Conservation (phyloP, 257 asterid species). For the Solanum bulbocastanum region DNA sequence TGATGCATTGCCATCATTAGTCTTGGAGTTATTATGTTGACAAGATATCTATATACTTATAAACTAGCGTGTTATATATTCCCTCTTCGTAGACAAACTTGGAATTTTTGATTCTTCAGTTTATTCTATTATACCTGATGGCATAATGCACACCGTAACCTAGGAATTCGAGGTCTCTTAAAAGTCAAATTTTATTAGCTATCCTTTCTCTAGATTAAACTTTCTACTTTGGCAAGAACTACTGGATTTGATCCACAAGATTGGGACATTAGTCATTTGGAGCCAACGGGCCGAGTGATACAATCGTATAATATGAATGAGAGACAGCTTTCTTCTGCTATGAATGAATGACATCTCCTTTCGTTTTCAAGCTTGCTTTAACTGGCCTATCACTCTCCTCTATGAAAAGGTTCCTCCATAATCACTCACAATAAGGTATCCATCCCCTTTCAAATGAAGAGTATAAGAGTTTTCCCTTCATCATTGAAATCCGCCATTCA, state of each 20-base stretch:
- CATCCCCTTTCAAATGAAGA: neutral
- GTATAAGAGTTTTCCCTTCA: neutral
- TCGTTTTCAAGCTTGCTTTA: neutral
- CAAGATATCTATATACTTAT: neutral
- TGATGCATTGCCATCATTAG: neutral
- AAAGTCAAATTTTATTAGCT: neutral
- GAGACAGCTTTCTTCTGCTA: neutral
- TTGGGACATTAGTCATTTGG: neutral
- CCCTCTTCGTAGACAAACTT: neutral
- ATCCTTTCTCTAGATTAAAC: neutral
- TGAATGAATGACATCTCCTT: neutral
- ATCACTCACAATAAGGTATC: neutral
- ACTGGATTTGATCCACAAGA: neutral
- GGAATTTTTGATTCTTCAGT: neutral
- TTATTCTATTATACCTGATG: neutral
- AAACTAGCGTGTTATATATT: neutral
- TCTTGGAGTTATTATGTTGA: neutral
- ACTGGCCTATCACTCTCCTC: neutral
- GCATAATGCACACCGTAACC: neutral
- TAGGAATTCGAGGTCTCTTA: neutral
- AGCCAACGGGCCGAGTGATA: neutral
- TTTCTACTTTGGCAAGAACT: neutral
- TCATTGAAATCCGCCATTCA: neutral
- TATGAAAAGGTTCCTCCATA: neutral
- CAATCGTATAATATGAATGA: neutral